Evolutionary conservation across 192 early-diverging fungal genomes (phyloP).

Genomic region (Linderina pennispora): DNA sequence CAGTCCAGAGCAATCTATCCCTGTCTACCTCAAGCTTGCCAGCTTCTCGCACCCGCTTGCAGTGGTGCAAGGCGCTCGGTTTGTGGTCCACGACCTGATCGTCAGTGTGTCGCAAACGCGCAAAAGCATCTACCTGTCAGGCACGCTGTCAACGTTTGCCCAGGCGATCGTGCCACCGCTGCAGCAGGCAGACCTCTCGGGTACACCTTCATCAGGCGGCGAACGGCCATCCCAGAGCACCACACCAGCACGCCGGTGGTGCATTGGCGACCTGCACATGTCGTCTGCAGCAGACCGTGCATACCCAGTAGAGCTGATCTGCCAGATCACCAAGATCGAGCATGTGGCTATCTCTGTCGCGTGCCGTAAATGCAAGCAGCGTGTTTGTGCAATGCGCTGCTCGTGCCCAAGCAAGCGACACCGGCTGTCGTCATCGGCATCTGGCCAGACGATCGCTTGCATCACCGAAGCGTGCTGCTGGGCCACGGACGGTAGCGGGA

Average conservation of each 20-base stretch:
- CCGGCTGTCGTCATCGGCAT: no score
- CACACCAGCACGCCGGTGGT: no score
- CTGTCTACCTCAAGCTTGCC: conserved; percentile 19
- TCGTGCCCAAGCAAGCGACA: conserved; percentile 15
- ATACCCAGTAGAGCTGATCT: neutral
- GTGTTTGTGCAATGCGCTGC: conserved; percentile 15
- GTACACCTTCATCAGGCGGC: neutral
- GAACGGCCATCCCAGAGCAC: no score
- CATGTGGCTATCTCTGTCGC: neutral
- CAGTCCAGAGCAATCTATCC: conserved; percentile 3
- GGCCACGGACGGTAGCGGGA: conserved; percentile 33
- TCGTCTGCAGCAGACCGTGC: neutral
- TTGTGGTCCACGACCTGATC: conserved; percentile 10
- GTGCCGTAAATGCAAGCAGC: conserved; percentile 16
- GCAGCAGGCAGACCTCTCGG: neutral
- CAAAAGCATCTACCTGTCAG: conserved; percentile 14
- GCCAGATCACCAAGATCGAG: neutral
- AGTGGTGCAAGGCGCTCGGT: conserved; percentile 18
- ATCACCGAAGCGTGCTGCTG: no score
- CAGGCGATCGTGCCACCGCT: neutral
- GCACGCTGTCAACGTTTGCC: conserved; percentile 5
- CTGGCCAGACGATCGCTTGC: no score
- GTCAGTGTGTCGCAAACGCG: conserved; percentile 6
- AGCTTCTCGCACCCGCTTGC: conserved; percentile 24
- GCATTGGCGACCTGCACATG: neutral